Percentiles rank a stretch among this genome's conserved stretches.
Conservation (phyloP, 306 rosid species). For the Vigna hirtella region DNA sequence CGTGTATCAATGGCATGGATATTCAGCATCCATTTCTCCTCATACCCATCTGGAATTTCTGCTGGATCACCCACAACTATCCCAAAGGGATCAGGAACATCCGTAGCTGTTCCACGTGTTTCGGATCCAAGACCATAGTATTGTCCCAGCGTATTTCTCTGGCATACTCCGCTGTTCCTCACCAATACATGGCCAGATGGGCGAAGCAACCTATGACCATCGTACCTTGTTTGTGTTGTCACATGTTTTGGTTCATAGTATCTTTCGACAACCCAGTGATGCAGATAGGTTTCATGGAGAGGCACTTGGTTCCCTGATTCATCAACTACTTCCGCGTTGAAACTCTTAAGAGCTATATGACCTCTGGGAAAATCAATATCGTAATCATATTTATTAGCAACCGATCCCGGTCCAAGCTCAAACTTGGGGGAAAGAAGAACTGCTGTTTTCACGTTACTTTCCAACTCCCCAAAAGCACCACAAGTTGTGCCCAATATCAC, state of each 20-base stretch:
- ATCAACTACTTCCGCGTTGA: constrained; percentile 12
- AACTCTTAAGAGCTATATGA: constrained; percentile 55
- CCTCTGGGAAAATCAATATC: constrained; percentile 69
- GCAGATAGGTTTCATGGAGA: constrained; percentile 15
- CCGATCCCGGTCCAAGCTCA: constrained; percentile 72
- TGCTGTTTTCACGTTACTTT: constrained; percentile 46
- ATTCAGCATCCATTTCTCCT: constrained; percentile 76
- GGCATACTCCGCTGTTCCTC: constrained; percentile 70
- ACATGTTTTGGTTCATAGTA: constrained; percentile 40
- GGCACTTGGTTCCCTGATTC: neutral
- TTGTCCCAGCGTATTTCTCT: constrained; percentile 40
- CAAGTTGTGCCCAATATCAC: constrained; percentile 41
- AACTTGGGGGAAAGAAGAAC: constrained; percentile 66
- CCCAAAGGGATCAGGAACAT: constrained; percentile 75
- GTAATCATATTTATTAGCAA: constrained; percentile 48
- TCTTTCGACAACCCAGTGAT: neutral
- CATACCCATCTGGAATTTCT: constrained; percentile 64
- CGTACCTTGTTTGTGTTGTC: neutral
- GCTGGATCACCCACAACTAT: constrained; percentile 67
- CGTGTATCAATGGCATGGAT: constrained; percentile 85
- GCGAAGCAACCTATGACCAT: neutral
- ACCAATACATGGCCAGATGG: constrained; percentile 23
- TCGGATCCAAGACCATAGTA: constrained; percentile 81
- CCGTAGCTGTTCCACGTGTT: constrained; percentile 59
- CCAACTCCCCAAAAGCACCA: constrained; percentile 42